Percentiles rank a stretch among this genome's conserved stretches.
Conservation (phyloP, 352 stramenopile genomes). For the Thalassiosira hispida region DNA sequence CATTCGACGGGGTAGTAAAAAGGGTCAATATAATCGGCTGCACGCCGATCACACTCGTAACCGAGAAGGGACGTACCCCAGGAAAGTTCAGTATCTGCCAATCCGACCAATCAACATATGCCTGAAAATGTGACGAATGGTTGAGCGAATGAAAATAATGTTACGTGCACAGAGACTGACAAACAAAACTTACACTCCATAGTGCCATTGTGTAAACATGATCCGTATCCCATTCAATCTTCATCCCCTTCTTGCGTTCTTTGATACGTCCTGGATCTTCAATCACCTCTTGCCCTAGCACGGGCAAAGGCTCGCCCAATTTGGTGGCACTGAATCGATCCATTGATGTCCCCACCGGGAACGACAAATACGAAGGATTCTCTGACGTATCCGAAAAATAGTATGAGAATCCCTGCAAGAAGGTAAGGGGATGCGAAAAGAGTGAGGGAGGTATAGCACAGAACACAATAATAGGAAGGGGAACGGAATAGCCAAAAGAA, state of each 20-base stretch:
- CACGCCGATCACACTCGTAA: slow-evolving; percentile 60
- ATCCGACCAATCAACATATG: slow-evolving; percentile 81
- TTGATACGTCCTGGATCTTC: slow-evolving; percentile 72
- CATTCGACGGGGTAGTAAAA: slow-evolving; percentile 61
- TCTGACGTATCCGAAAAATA: slow-evolving; percentile 46
- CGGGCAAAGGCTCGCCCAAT: slow-evolving; percentile 58
- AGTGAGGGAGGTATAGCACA: background rate
- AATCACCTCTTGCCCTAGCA: slow-evolving; percentile 63
- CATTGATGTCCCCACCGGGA: slow-evolving; percentile 72
- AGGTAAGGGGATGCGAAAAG: background rate
- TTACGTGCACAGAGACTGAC: background rate
- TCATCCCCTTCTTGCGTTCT: slow-evolving; percentile 60
- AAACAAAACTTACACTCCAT: slow-evolving; percentile 50
- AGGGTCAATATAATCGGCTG: slow-evolving; percentile 72
- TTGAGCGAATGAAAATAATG: background rate
- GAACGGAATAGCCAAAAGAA: slow-evolving; percentile 5
- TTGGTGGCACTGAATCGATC: slow-evolving; percentile 77
- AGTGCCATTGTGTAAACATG: slow-evolving; percentile 80
- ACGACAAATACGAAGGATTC: slow-evolving; percentile 69
- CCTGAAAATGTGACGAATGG: slow-evolving; percentile 8
- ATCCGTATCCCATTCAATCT: slow-evolving; percentile 71
- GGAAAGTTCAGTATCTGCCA: slow-evolving; percentile 81
- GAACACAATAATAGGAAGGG: background rate
- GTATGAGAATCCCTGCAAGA: slow-evolving; percentile 41
- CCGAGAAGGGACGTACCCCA: slow-evolving; percentile 75